A percentile compares a stretch with the other conserved stretches of the same genome.
These are phyloP conservation scores for Magnaporthiopsis rhizophila DNA, from an alignment of 2,329 filamentous ascomycete genomes.

Conservation along the genomic window DNA sequence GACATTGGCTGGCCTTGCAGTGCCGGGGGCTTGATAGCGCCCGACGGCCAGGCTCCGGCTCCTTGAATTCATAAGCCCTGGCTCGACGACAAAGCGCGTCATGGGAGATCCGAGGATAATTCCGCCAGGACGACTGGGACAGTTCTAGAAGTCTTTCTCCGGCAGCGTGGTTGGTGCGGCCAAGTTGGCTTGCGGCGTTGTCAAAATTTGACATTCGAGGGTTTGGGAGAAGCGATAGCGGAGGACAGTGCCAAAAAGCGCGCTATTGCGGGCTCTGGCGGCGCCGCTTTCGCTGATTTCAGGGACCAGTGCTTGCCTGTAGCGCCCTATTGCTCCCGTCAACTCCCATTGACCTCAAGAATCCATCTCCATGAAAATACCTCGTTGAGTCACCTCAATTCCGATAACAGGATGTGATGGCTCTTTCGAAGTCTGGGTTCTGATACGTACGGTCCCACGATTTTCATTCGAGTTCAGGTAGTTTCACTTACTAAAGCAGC, in stretches of 20 bases:
- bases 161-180: neutral
- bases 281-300: neutral
- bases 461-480: neutral
- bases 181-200: neutral
- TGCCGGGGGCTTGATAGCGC: neutral
- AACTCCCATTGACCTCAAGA: too few species aligned
- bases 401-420: neutral
- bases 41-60: neutral
- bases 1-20: too few species aligned
- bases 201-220: neutral
- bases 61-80: neutral
- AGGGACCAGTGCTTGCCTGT: neutral
- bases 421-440: neutral
- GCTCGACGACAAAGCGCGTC: neutral
- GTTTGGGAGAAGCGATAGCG: neutral
- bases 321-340: neutral
- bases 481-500: neutral
- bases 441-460: neutral
- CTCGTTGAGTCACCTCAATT: neutral
- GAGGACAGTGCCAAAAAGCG: neutral
- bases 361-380: neutral
- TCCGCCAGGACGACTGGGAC: neutral
- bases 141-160: neutral
- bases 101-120: neutral
- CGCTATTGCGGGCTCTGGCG: neutral